These are phyloP conservation scores for Gnaphalium uliginosum DNA, from an alignment of 129 eudicot species.

Conservation along the genomic window DNA sequence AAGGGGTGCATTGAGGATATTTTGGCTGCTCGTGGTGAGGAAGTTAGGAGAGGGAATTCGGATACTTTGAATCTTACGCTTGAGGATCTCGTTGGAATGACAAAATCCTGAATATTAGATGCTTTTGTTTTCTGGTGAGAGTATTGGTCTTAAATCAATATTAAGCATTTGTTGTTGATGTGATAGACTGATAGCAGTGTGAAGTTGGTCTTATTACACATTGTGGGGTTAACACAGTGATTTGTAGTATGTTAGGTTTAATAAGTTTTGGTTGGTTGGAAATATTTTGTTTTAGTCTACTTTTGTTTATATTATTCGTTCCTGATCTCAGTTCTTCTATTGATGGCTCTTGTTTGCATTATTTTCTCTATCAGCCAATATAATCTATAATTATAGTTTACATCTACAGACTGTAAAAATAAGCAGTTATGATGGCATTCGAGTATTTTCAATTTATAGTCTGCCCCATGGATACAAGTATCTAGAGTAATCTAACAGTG, in stretches of 20 bases:
- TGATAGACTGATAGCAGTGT: neutral
- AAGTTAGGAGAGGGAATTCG: slow-evolving; percentile 61
- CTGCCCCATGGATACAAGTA: neutral
- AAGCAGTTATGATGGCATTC: neutral
- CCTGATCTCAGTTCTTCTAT: neutral
- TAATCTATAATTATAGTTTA: neutral
- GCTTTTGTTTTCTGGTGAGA: neutral
- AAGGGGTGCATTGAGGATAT: slow-evolving; percentile 82
- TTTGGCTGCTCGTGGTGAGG: slow-evolving; percentile 89
- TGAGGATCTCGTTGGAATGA: slow-evolving; percentile 81
- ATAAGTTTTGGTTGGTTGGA: neutral
- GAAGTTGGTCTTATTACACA: neutral
- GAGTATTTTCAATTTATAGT: neutral
- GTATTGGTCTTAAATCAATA: neutral
- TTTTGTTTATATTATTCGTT: neutral
- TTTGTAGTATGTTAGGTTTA: neutral
- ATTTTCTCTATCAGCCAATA: neutral
- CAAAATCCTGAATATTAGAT: slow-evolving; percentile 24
- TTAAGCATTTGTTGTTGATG: neutral
- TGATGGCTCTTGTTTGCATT: neutral
- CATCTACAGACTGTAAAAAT: neutral
- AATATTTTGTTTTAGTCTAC: neutral
- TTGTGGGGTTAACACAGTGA: neutral
- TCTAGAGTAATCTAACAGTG: too few relatives aligned
- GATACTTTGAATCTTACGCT: slow-evolving; percentile 86